Evolutionary conservation across 2,329 filamentous ascomycete species (phyloP), one percentile per base, ranked within the genome.

Genomic region (Pseudocercospora cruenta): DNA sequence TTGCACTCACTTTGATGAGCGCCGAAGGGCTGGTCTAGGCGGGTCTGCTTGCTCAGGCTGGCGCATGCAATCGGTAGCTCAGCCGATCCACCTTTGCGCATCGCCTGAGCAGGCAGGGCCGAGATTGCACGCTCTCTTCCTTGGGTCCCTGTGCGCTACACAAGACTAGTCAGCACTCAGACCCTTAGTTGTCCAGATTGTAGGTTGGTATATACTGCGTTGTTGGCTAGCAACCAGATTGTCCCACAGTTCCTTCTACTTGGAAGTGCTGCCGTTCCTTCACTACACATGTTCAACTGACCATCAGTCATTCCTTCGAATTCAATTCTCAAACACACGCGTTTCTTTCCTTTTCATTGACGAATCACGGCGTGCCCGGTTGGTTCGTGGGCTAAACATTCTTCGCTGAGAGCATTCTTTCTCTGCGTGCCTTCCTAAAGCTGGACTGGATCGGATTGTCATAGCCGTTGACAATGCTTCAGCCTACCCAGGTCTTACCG

Each of bases 261-360:
- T 65, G 64, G 65, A 66, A 64, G 65, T 64, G 67, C 63, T 69
- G 62, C 63, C 68, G 58, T 62, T 70, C 70, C 60, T 68, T 71
- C 58, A 51, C 31, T 51, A 55, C 43, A 55, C 62, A 36, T 60
- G 47, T 28, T 58, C 43, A 53, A 58, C 63, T 74, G 74, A 77
- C 78, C 71, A 67, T 43, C 72, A 80, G 79, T 80, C 80, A 80
- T 79, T 82, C 79, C 76, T 80, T 82, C 57, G 58, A 39, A 64
- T 49, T 60, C 58, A 74, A 76, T 78, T 43, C 45, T 45, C 77
- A 79, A 77, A 77, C 77, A 75, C 77, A 70, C 75, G 80, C 78
- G 77, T 79, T 79, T 82, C 80, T 74, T 80, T 80, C 69, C 63
- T 68, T 63, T 31, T 67, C 67, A 70, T 66, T 66, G 68, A 72